These are phyloP conservation scores for Furcasterigmium sp. DNA, from an alignment of 2,329 filamentous ascomycete genomes.

Conservation along the genomic window DNA sequence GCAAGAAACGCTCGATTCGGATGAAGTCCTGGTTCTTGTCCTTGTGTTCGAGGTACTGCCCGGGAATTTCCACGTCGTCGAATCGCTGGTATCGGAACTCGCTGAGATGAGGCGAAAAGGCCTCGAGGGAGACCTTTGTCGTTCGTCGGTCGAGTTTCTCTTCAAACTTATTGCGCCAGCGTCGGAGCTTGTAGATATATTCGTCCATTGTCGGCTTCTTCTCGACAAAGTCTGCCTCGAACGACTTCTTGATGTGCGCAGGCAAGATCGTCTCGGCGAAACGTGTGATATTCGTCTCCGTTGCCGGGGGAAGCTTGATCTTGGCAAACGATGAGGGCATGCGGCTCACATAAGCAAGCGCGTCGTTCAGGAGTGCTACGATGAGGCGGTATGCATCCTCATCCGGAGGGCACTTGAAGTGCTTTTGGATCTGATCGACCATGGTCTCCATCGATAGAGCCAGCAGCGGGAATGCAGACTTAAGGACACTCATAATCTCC, in stretches of 20 bases:
- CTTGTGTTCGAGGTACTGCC: slow-evolving; percentile 93
- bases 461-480: slow-evolving; percentile 93
- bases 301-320: slow-evolving; percentile 82
- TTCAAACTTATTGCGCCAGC: slow-evolving; percentile 96
- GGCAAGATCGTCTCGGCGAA: slow-evolving; percentile 97
- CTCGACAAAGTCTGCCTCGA: slow-evolving; percentile 93
- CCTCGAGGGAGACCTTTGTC: slow-evolving; percentile 70
- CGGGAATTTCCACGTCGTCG: slow-evolving; percentile 95
- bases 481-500: slow-evolving; percentile 89
- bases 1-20: slow-evolving; percentile 92
- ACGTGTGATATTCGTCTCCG: slow-evolving; percentile 91
- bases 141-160: slow-evolving; percentile 88
- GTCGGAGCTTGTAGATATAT: slow-evolving; percentile 94
- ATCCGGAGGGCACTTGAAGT: slow-evolving; percentile 98
- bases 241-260: slow-evolving; percentile 89
- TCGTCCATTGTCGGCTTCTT: slow-evolving; percentile 97
- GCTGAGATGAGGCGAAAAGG: slow-evolving; percentile 83
- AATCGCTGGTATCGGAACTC: slow-evolving; percentile 98
- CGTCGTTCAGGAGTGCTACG: slow-evolving; percentile 95
- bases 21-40: slow-evolving; percentile 99
- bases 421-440: slow-evolving; percentile 97
- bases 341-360: slow-evolving; percentile 83
- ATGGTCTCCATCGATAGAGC: slow-evolving; percentile 99
- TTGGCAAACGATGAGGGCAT: slow-evolving; percentile 82
- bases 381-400: slow-evolving; percentile 97